Percentiles rank a stretch among this genome's conserved stretches.
These are phyloP conservation scores for Globisporangium sylvaticum DNA, from an alignment of 352 stramenopile genomes.

Conservation along the genomic window DNA sequence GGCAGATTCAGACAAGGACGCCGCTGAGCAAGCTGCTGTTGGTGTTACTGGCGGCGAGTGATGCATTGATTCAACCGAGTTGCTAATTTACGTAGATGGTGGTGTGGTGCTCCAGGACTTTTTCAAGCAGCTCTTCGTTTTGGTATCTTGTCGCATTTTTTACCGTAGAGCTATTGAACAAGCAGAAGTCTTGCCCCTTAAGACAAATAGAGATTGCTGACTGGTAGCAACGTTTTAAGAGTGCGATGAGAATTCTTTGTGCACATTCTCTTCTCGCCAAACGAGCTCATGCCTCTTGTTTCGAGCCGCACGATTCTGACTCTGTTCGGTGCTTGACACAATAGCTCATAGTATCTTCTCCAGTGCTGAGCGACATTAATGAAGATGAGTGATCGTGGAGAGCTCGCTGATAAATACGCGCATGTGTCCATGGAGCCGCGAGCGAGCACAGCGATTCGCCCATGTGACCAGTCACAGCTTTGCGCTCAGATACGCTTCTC, in stretches of 20 bases:
- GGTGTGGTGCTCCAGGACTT: no score
- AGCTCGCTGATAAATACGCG: no score
- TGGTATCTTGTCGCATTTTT: background rate
- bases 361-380: no score
- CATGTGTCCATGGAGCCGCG: no score
- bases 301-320: no score
- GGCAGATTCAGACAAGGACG: constrained; percentile 7
- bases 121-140: background rate
- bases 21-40: constrained; percentile 6
- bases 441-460: no score
- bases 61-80: background rate
- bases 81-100: background rate
- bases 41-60: background rate
- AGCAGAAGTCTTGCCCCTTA: background rate
- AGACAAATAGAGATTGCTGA: background rate
- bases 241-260: background rate
- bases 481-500: background rate
- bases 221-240: background rate
- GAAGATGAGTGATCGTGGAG: no score
- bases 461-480: background rate
- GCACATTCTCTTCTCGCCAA: no score
- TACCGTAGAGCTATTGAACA: background rate
- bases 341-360: no score
- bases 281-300: no score
- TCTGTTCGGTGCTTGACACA: no score